Percentiles rank a stretch among this genome's conserved stretches.
Evolutionary conservation across 2,329 filamentous ascomycete species (phyloP).

Genomic region (Ophiostoma australiae): DNA sequence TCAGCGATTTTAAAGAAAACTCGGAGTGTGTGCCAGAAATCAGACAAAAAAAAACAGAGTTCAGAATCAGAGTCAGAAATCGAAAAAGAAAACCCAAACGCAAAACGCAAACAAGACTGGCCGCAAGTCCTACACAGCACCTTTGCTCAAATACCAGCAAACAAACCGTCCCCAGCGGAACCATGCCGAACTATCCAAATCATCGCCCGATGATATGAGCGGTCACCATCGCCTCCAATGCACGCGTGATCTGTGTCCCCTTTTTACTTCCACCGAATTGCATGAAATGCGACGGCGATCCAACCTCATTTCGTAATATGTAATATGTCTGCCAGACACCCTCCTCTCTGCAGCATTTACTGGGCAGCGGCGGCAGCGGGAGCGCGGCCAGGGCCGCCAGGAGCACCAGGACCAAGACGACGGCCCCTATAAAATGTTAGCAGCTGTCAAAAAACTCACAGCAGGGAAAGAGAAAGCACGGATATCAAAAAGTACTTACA

Average conservation of each 20-base stretch:
- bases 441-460: background rate
- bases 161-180: background rate
- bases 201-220: background rate
- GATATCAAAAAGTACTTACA: slow-evolving; percentile 51
- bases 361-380: slow-evolving; percentile 22
- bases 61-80: background rate
- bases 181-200: background rate
- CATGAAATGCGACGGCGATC: background rate
- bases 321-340: background rate
- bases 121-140: background rate
- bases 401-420: slow-evolving; percentile 31
- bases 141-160: background rate
- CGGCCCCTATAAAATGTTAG: slow-evolving; percentile 37
- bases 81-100: background rate
- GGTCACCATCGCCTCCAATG: background rate
- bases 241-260: background rate
- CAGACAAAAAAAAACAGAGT: background rate
- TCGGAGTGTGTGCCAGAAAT: slow-evolving; percentile 7
- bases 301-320: slow-evolving; percentile 9
- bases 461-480: background rate
- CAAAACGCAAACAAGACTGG: background rate
- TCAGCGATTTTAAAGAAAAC: slow-evolving; percentile 8
- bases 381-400: slow-evolving; percentile 4
- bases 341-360: slow-evolving; percentile 14
- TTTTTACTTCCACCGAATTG: background rate